These are phyloP conservation scores for Skeletonema grethae DNA, from an alignment of 108 stramenopile genomes.

Conservation along the genomic window DNA sequence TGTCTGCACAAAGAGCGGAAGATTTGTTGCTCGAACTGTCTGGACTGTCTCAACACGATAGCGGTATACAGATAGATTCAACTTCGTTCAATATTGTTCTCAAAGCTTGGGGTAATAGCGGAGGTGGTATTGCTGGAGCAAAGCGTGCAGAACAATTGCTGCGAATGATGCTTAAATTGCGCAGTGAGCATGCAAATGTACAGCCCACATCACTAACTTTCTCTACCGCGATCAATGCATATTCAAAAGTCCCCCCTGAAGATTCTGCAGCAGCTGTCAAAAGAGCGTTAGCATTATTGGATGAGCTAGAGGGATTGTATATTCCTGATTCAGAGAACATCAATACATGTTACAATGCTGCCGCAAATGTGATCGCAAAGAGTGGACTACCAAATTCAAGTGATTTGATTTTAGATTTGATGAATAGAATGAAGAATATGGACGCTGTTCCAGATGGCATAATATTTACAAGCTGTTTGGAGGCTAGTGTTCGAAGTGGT, in stretches of 20 bases:
- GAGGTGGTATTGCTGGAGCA: conserved; percentile 35
- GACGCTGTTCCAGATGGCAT: conserved; percentile 34
- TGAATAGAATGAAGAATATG: conserved; percentile 42
- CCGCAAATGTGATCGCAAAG: conserved; percentile 28
- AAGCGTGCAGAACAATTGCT: conserved; percentile 37
- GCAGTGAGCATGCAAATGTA: conserved; percentile 32
- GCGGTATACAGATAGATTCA: conserved; percentile 11
- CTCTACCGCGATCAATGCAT: conserved; percentile 44
- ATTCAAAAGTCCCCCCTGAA: conserved; percentile 24
- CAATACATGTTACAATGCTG: conserved; percentile 44
- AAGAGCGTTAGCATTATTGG: conserved; percentile 32
- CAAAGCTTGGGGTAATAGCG: conserved; percentile 46
- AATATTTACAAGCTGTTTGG: conserved; percentile 22
- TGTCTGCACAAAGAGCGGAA: conserved; percentile 33
- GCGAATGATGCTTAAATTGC: conserved; percentile 34
- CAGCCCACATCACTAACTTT: conserved; percentile 36
- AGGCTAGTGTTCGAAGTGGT: conserved; percentile 15
- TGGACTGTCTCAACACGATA: conserved; percentile 16
- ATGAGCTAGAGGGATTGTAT: conserved; percentile 26
- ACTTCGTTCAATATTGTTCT: conserved; percentile 53
- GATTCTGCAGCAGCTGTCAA: conserved; percentile 15
- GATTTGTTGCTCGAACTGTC: conserved; percentile 45
- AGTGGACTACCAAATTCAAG: conserved; percentile 20
- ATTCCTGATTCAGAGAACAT: conserved; percentile 24
- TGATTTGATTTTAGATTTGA: conserved; percentile 22